A percentile compares a stretch with the other conserved stretches of the same genome.
phyloP scores from a whole-genome alignment of 2,329 filamentous ascomycete genomes.

The Amauroascus verrucosus region DNA sequence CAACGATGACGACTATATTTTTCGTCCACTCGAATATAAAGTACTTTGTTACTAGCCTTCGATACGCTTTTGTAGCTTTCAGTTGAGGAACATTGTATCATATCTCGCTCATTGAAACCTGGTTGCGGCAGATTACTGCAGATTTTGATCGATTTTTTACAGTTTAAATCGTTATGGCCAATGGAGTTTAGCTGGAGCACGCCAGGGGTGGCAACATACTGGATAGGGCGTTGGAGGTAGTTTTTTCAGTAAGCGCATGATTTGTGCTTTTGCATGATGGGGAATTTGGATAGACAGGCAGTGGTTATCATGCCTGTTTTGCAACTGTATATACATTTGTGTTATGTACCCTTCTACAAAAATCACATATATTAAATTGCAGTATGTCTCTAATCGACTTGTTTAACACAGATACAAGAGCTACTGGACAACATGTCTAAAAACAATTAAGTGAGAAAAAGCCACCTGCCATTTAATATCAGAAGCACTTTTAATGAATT shows the following conservation, averaged over 20 bases:
- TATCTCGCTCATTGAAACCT: background rate
- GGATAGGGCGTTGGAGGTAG: background rate
- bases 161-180: background rate
- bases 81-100: background rate
- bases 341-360: too few species aligned
- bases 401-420: too few species aligned
- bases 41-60: background rate
- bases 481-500: too few species aligned
- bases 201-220: background rate
- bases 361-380: too few species aligned
- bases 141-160: background rate
- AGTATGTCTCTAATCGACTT: too few species aligned
- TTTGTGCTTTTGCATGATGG: too few species aligned
- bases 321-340: background rate
- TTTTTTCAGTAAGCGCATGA: background rate
- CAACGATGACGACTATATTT: conserved; percentile 29
- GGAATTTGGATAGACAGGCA: background rate
- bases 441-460: too few species aligned
- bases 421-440: too few species aligned
- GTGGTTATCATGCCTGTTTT: background rate
- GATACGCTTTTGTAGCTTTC: background rate
- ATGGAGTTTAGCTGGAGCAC: conserved; percentile 5
- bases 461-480: too few species aligned
- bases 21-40: background rate
- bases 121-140: background rate